phyloP scores from a whole-genome alignment of 2,329 filamentous ascomycete genomes.

The Botrytis paeoniae region DNA sequence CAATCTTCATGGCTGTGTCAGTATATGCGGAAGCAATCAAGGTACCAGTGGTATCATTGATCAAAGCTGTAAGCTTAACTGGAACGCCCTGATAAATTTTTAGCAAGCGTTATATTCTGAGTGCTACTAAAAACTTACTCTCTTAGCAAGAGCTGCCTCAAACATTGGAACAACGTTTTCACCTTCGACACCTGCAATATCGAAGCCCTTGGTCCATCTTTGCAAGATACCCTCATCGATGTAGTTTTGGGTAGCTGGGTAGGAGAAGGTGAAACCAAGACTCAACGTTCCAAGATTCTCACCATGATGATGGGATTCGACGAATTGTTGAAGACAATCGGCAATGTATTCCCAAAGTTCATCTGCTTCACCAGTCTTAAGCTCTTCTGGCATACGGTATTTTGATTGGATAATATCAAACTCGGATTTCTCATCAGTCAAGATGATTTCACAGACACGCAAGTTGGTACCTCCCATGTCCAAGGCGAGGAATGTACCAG shows the following conservation, averaged over 20 bases:
- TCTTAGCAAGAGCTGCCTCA: conserved; percentile 69
- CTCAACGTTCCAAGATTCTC: conserved; percentile 63
- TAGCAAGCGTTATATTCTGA: conserved; percentile 20
- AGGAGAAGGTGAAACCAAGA: conserved; percentile 94
- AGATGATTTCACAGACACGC: conserved; percentile 86
- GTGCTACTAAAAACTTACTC: conserved; percentile 46
- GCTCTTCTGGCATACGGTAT: conserved; percentile 89
- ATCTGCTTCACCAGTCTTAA: conserved; percentile 80
- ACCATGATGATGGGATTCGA: conserved; percentile 78
- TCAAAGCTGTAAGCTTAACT: conserved; percentile 87
- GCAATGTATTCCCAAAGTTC: conserved; percentile 95
- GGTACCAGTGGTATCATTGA: conserved; percentile 97
- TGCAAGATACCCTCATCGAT: conserved; percentile 91
- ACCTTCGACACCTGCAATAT: conserved; percentile 88
- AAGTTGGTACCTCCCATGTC: conserved; percentile 97
- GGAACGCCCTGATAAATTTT: conserved; percentile 65
- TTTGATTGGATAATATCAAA: conserved; percentile 96
- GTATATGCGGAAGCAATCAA: conserved; percentile 96
- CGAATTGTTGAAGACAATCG: conserved; percentile 86
- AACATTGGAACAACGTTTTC: conserved; percentile 87
- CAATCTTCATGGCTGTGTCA: conserved; percentile 88
- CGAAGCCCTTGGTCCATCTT: conserved; percentile 97
- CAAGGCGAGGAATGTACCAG: conserved; percentile 81
- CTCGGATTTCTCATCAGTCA: conserved; percentile 83
- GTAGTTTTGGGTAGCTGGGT: conserved; percentile 88